Evolutionary conservation across 768 basidiomycete genomes (phyloP).

Genomic region (Mycena kentingensis): DNA sequence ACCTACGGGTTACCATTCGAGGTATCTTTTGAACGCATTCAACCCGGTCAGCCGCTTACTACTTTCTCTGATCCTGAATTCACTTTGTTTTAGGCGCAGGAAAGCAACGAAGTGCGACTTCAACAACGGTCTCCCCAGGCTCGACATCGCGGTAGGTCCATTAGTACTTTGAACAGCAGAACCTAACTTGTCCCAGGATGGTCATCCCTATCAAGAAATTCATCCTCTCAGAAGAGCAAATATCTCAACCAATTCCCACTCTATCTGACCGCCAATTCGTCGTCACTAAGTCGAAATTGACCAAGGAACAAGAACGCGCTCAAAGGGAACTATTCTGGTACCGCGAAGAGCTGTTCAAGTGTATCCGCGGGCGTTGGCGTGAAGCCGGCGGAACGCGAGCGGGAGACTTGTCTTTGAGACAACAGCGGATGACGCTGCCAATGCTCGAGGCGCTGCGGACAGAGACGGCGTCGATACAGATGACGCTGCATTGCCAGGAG

Average conservation of each 20-base stretch:
- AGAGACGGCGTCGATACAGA: conserved; percentile 60
- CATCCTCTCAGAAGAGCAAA: conserved; percentile 54
- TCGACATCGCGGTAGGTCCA: conserved; percentile 72
- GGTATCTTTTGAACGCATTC: conserved; percentile 69
- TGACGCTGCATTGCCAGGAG: conserved; percentile 47
- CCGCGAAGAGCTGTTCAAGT: conserved; percentile 79
- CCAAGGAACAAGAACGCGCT: conserved; percentile 55
- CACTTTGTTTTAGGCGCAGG: conserved; percentile 34
- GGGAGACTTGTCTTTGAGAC: conserved; percentile 77
- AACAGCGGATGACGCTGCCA: conserved; percentile 71
- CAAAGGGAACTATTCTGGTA: conserved; percentile 95
- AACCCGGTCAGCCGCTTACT: conserved; percentile 50
- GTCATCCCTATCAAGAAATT: conserved; percentile 75
- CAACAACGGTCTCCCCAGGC: conserved; percentile 79
- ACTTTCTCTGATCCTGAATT: not conserved
- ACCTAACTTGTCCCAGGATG: conserved; percentile 41
- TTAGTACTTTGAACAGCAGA: not conserved
- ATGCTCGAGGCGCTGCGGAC: conserved; percentile 80
- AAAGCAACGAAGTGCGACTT: conserved; percentile 40
- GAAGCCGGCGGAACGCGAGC: conserved; percentile 84
- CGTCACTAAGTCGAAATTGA: conserved; percentile 70
- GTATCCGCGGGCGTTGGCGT: conserved; percentile 73
- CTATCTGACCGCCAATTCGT: conserved; percentile 91
- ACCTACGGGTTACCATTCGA: conserved; percentile 91
- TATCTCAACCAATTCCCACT: conserved; percentile 76